A percentile compares a stretch with the other conserved stretches of the same genome.
Conservation (phyloP, 495 filamentous ascomycete genomes). For the Podospora conica region DNA sequence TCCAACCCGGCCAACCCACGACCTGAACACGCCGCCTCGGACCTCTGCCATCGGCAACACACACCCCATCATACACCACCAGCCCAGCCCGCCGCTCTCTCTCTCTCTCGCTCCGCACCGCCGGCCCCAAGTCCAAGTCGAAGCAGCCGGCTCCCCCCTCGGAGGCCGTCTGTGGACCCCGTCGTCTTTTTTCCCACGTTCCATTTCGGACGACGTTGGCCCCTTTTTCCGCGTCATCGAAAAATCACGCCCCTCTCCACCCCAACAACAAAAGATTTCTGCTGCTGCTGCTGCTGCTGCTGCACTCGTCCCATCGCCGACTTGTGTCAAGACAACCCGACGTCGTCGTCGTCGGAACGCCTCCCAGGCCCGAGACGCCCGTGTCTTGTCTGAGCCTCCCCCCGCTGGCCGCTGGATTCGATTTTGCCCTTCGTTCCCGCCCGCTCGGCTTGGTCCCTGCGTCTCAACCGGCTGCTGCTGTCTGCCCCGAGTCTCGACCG, state of each 20-base stretch:
- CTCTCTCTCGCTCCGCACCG: background rate
- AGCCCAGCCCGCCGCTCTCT: background rate
- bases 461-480: conserved; percentile 15
- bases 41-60: background rate
- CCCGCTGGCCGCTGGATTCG: background rate
- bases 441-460: background rate
- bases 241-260: conserved; percentile 33
- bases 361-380: too few species aligned
- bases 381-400: background rate
- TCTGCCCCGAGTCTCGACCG: conserved; percentile 9
- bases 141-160: background rate
- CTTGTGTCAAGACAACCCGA: too few species aligned
- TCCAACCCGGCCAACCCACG: background rate
- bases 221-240: conserved; percentile 24
- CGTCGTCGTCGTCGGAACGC: too few species aligned
- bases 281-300: too few species aligned
- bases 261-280: conserved; percentile 14
- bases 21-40: background rate
- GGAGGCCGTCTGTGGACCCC: conserved; percentile 9
- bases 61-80: background rate
- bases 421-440: background rate
- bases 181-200: background rate
- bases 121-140: too few species aligned
- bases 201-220: conserved; percentile 2
- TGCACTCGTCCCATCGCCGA: conserved; percentile 1